Base-by-base conservation (phyloP, 2,329 filamentous ascomycete genomes). In the Trichothecium sympodiale region DNA sequence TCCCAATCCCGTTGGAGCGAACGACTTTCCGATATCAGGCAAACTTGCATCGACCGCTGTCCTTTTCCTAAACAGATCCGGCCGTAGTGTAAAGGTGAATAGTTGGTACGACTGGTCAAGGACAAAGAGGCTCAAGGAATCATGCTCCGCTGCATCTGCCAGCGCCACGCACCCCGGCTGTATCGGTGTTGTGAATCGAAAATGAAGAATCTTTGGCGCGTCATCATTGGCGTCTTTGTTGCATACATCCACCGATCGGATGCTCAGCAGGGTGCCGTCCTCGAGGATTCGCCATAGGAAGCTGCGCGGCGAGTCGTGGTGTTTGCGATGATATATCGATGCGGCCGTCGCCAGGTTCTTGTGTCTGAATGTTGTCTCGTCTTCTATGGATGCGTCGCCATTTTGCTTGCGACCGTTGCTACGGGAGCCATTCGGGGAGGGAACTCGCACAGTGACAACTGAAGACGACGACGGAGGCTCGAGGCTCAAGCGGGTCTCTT, bases 201-300 rank as follows among this genome's bases (percentile, higher is more conserved):
- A 74, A 47, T 85, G 77, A 34, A 95, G 67, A 4, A 83, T 80
- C 35, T 91, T 64, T 44, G 80, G 76, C 37, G 83, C 76, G 57
- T 93, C 85, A 4, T 34, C 15, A 10, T 25, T 25, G 30, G 67
- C 59, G 16, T 77, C 71, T 46, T 67, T 71, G 41, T 68, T 69
- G 54, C 77, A 81, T 45, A 95, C 62, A 59, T 98, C 91, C 41
- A 84, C 77, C 29, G 77, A 79, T 52, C 85, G 82, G 34, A 98
- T 69, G 60, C 91, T 89, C 47, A 98, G 68, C 42, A 86, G 67
- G 46, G 74, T 83, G 50, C 78, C 77, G 49, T 85, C 77, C 51
- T 94, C 82, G 41, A 95, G 62, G 28, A 96, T 71, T 47, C 89
- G 77, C 91, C 91, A 98, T 33, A 94, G 70, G 53, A 96, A 93